Evolutionary conservation across 2,329 filamentous ascomycete species (phyloP), one percentile per base, ranked within the genome.

Genomic region (Diaporthe batatas): DNA sequence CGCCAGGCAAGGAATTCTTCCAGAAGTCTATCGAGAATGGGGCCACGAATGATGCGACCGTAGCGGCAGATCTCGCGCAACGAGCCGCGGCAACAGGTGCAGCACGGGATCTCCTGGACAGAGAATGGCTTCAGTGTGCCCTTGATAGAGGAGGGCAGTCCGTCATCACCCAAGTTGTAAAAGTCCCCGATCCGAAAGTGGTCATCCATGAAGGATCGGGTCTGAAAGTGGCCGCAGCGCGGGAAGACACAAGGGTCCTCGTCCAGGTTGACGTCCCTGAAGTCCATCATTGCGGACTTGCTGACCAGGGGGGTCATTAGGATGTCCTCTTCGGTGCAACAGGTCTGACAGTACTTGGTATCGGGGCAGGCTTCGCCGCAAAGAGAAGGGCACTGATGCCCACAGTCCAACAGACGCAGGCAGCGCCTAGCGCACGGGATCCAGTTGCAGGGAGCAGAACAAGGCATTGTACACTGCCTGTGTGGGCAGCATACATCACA

Each of bases 401-500:
- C 88, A 77, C 92, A 94, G 0, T 32, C n/a, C 3, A 94, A 79
- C 0, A 73, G n/a, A 34, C 87, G 83, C 3, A 82, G 77, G 77
- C 92, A 94, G 11, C 91, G 84, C 75, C 84, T 79, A 1, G 87
- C 87, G 78, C 92, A 94, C 1, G 92, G 92, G 0, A 93, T 77
- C 81, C 89, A 87, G 75, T 92, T 84, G 77, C 92, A 94, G 0
- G 92, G 91, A 0, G 88, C 91, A 0, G 90, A 90, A 75, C 92
- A 94, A 3, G 89, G 89, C 84, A 90, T 84, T 0, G 80, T 80
- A 68, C 86, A 88, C 2, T 51, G 12, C 0, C 76, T 74, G 32
- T 74, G 72, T 8, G 77, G 77, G 23, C 74, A 74, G 3, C 81
- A 80, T n/a, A 89, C 84, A 51, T 91, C 86, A 75, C 91, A 93